Percentiles rank a stretch among this genome's conserved stretches.
Evolutionary conservation across 495 filamentous ascomycete species (phyloP).

Genomic region (Poronia punctata): DNA sequence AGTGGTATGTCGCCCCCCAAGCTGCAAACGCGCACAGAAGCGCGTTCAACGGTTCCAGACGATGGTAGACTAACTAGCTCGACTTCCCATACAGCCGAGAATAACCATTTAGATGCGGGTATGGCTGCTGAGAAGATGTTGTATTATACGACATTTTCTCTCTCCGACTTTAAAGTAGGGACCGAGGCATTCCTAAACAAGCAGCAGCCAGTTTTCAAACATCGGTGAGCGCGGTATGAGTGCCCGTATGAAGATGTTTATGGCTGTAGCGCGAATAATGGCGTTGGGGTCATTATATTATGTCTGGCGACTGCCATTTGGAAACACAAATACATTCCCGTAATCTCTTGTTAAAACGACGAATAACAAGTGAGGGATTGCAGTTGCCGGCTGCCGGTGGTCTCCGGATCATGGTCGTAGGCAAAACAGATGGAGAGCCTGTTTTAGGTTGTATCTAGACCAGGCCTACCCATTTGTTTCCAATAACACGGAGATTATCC

Average conservation of each 20-base stretch:
- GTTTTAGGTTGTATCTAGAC: not conserved
- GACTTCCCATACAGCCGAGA: slow-evolving; percentile 11
- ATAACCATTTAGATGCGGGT: slow-evolving; percentile 14
- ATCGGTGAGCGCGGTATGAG: slow-evolving; percentile 6
- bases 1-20: slow-evolving; percentile 12
- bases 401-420: not conserved
- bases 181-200: slow-evolving; percentile 15
- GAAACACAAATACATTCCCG: no score
- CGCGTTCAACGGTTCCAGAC: not conserved
- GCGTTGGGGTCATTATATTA: no score
- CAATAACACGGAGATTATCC: no score
- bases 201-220: slow-evolving; percentile 14
- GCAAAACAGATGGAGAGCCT: not conserved
- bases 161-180: slow-evolving; percentile 12
- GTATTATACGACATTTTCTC: slow-evolving; percentile 18
- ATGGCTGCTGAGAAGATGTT: slow-evolving; percentile 21
- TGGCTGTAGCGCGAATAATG: no score
- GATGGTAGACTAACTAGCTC: slow-evolving; percentile 5
- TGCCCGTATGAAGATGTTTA: no score
- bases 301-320: no score
- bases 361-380: no score
- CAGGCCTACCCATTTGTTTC: not conserved
- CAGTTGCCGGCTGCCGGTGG: no score
- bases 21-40: not conserved
- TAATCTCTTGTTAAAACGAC: no score